Conservation (phyloP, 768 basidiomycete species). For the Leccinum barrowsii region DNA sequence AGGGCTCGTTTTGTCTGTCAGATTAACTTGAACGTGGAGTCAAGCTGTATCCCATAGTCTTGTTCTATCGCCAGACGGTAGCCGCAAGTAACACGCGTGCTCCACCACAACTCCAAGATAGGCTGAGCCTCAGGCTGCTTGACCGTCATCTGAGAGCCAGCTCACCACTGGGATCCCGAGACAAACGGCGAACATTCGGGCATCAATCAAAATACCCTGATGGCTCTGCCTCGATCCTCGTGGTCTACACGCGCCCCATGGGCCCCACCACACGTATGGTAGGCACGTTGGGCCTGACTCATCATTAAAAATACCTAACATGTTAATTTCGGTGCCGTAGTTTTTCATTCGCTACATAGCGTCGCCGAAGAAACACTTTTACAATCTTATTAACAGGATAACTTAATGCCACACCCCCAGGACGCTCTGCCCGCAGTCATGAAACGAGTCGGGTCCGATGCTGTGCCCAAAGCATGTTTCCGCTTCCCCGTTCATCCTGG, state of each 20-base stretch:
- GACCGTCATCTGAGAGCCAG: background rate
- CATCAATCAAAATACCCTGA: background rate
- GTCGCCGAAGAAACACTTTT: slow-evolving; percentile 1
- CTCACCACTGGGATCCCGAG: background rate
- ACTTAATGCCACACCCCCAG: background rate
- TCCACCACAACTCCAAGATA: background rate
- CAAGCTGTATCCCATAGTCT: background rate
- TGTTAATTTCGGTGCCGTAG: slow-evolving; percentile 18
- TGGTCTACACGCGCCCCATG: slow-evolving; percentile 12
- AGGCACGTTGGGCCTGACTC: slow-evolving; percentile 9
- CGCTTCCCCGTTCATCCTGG: slow-evolving; percentile 5
- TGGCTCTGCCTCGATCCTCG: slow-evolving; percentile 9
- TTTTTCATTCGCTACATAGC: slow-evolving; percentile 1
- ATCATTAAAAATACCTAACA: background rate
- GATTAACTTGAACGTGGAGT: background rate
- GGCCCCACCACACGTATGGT: slow-evolving; percentile 5
- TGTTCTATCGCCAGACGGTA: background rate
- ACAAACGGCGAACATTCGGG: background rate
- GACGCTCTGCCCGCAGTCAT: background rate
- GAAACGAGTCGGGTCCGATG: slow-evolving; percentile 18
- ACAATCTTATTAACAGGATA: background rate
- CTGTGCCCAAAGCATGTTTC: slow-evolving; percentile 4
- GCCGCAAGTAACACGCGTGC: background rate
- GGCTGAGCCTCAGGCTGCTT: background rate
- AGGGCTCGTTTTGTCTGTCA: background rate